phyloP scores from a whole-genome alignment of 1,284 basidiomycete species.

The Austroboletus niveus region DNA sequence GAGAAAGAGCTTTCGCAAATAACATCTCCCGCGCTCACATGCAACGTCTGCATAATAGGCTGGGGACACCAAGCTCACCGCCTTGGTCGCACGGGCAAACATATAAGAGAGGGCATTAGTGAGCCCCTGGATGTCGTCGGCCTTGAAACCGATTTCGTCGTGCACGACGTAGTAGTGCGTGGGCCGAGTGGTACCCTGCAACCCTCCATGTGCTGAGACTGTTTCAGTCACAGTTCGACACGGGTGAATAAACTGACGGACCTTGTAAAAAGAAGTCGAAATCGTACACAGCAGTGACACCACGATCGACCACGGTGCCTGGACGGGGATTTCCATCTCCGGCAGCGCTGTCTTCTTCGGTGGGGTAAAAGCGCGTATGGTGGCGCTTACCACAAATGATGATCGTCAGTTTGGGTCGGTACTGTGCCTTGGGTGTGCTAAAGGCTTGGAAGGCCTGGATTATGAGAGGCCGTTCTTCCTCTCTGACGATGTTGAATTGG shows the following conservation, averaged over 20 bases:
- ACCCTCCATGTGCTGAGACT: constrained; percentile 56
- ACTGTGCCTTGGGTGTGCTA: constrained; percentile 42
- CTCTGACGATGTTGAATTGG: constrained; percentile 66
- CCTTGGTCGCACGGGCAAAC: constrained; percentile 79
- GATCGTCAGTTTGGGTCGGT: constrained; percentile 69
- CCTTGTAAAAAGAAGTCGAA: constrained; percentile 79
- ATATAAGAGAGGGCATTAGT: constrained; percentile 71
- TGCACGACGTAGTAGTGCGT: constrained; percentile 80
- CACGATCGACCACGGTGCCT: constrained; percentile 75
- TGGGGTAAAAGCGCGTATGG: constrained; percentile 81
- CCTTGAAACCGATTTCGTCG: constrained; percentile 66
- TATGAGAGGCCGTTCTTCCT: constrained; percentile 66
- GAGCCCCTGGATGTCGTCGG: constrained; percentile 64
- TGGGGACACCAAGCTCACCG: constrained; percentile 73
- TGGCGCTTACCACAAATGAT: constrained; percentile 82
- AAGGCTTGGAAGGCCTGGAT: constrained; percentile 56
- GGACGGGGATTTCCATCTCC: constrained; percentile 67
- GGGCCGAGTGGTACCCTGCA: constrained; percentile 66
- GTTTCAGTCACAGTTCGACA: not conserved
- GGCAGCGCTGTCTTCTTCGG: constrained; percentile 55
- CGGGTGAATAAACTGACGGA: constrained; percentile 17
- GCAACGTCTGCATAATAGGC: constrained; percentile 78
- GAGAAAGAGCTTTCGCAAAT: constrained; percentile 65
- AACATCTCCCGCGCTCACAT: constrained; percentile 77
- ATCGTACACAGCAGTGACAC: constrained; percentile 71